Base-by-base conservation (phyloP, 2,329 filamentous ascomycete species). In the Ophiostoma sp. region DNA sequence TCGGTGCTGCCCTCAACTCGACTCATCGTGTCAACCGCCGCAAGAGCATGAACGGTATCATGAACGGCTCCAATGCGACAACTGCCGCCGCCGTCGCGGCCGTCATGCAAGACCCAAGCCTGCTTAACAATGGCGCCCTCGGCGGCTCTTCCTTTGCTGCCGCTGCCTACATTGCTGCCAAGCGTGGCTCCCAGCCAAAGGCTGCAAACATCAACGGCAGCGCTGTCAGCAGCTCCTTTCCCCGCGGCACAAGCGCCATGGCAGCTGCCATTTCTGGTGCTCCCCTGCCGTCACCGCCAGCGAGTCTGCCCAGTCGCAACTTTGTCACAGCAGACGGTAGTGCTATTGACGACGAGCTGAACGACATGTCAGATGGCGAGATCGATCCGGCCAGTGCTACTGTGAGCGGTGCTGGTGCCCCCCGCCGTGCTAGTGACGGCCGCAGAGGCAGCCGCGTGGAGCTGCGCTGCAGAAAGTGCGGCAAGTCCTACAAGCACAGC, bases 401-500 rank as follows among this genome's bases (percentile, higher is more conserved):
- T 10, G 67, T 62, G 23, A 39, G 48, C 31, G 62, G 35, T 17
- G 17, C 68, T 1, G 7, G 60, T 5, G 82, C 82, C 71, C 79
- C 83, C 73, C 82, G 83, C 76, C 87, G 84, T 79, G 90, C 93
- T 72, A 97, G 94, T 79, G 94, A 98, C 79, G 94, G 93, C 76
- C 85, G 87, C 83, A 94, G 93, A 82, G 86, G 87, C 80, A 91
- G 88, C 82, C 87, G 89, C 77, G 88, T 89, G 77, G 94, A 98
- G 80, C 88, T 99, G 79, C 93, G 91, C 81, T 99, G 95, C 84
- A 93, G 97, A 79, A 94, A 94, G 82, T 99, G 95, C 85, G 94
- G 94, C 81, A 99, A 99, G 87, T 93, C 93, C 83, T 99, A 99
- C 88, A 99, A 99, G 89, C 95, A 99, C 87, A 96, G 94, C 89